Evolutionary conservation across 2,329 filamentous ascomycete genomes (phyloP).

Genomic region (Trichoderma koningiopsis): DNA sequence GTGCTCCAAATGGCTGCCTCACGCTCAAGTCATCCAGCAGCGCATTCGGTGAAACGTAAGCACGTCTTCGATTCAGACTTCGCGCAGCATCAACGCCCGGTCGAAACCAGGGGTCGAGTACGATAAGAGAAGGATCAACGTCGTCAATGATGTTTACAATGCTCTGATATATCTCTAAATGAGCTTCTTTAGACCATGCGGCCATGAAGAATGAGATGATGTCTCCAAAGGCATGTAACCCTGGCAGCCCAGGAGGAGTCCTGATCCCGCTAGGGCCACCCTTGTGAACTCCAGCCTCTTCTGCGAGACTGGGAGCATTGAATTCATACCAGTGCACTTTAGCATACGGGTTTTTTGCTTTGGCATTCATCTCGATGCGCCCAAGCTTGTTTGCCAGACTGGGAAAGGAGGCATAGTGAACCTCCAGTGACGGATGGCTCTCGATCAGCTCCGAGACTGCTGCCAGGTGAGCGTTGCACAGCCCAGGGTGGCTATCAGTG

Average conservation of each 20-base stretch:
- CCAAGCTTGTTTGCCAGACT: slow-evolving; percentile 27
- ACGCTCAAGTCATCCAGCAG: slow-evolving; percentile 43
- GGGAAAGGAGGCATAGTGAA: slow-evolving; percentile 42
- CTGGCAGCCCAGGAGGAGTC: neutral
- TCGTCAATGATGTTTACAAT: slow-evolving; percentile 34
- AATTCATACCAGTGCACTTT: slow-evolving; percentile 34
- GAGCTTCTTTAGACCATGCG: slow-evolving; percentile 38
- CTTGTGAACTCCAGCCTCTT: slow-evolving; percentile 23
- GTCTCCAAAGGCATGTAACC: neutral
- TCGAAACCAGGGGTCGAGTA: slow-evolving; percentile 38
- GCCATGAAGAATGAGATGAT: slow-evolving; percentile 31
- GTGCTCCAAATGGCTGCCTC: slow-evolving; percentile 40
- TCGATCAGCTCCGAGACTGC: slow-evolving; percentile 40
- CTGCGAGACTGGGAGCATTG: slow-evolving; percentile 5
- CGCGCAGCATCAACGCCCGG: slow-evolving; percentile 33
- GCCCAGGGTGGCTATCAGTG: slow-evolving; percentile 38
- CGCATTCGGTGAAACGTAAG: slow-evolving; percentile 47
- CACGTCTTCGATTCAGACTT: slow-evolving; percentile 37
- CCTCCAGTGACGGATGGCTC: slow-evolving; percentile 36
- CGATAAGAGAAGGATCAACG: slow-evolving; percentile 38
- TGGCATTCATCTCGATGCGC: slow-evolving; percentile 28
- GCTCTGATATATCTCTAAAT: slow-evolving; percentile 35
- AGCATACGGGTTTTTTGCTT: slow-evolving; percentile 26
- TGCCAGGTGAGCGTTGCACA: slow-evolving; percentile 43
- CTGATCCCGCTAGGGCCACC: neutral